Conservation (phyloP, 768 basidiomycete species). For the Xanthoconium stramineum region DNA sequence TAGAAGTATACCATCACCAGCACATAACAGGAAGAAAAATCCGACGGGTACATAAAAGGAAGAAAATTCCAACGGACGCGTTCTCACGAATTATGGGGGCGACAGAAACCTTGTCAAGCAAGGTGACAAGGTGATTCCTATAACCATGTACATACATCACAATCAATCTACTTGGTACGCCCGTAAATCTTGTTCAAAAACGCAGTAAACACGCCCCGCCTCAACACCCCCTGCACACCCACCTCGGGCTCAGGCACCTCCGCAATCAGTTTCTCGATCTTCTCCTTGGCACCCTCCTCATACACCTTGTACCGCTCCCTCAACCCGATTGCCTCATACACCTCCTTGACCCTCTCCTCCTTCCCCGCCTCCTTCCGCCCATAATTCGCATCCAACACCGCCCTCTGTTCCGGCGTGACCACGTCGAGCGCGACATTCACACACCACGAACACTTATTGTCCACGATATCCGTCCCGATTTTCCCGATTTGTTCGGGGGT, state of each 20-base stretch:
- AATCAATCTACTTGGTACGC: conserved; percentile 53
- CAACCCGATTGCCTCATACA: conserved; percentile 73
- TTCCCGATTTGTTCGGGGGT: conserved; percentile 92
- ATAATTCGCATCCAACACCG: conserved; percentile 63
- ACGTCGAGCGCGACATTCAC: conserved; percentile 79
- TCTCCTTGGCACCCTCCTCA: conserved; percentile 69
- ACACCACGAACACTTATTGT: conserved; percentile 99
- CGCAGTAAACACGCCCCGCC: conserved; percentile 70
- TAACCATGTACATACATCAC: too few species aligned
- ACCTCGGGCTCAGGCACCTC: conserved; percentile 58
- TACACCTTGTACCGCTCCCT: conserved; percentile 67
- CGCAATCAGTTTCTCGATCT: conserved; percentile 67
- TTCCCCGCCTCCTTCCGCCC: conserved; percentile 50
- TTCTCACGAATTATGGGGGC: too few species aligned
- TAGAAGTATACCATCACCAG: too few species aligned
- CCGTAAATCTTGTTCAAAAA: conserved; percentile 88
- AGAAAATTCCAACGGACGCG: too few species aligned
- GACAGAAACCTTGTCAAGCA: too few species aligned
- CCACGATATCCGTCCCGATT: conserved; percentile 95
- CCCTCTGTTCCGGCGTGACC: conserved; percentile 54
- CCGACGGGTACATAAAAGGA: too few species aligned
- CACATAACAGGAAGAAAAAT: too few species aligned
- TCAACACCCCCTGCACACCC: conserved; percentile 45
- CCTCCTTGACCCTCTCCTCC: conserved; percentile 57
- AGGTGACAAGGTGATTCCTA: too few species aligned